Base-by-base conservation (phyloP, 352 stramenopile genomes). In the Phytophthora pisi region DNA sequence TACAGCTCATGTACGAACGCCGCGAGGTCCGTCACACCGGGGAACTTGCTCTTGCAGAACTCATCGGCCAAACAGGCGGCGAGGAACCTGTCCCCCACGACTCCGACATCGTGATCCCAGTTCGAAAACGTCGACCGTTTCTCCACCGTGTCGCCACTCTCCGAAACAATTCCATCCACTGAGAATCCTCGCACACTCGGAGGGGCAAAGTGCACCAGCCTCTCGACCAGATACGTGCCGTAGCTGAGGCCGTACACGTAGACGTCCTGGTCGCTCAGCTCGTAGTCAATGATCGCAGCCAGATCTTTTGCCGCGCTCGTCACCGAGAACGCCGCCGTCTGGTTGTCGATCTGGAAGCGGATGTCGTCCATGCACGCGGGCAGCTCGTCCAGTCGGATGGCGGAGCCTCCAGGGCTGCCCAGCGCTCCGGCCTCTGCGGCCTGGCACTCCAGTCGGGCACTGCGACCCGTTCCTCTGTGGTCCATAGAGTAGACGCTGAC, bases 161-260 rank as follows among this genome's bases (percentile, higher is more conserved):
- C 82, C 5, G 84, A 90, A 3, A 92, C 76, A 68, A 90, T 88
- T 23, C 84, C 84, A 61, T 92, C 84, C 20, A 92, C 65, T 1
- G 77, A 67, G 45, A 88, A 91, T 1, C 77, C 82, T 23, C 72
- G 79, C 28, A 90, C 67, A 31, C 66, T 71, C 4, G 64, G n/a
- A 4, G 81, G 78, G 1, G 78, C 64, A 26, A 90, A 75, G 54
- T 90, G 81, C 52, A 90, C 77, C 24, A 90, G 70, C 23, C 81
- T 77, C 69, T 90, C 81, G 5, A 87, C 78, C 15, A 90, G 64
- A 65, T 91, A 91, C 42, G 84, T 91, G 70, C 84, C 84, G 66
- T 92, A 92, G 67, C 84, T 92, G 11, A 92, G 76, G 2, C 84
- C 84, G 58, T 92, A 92, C n/a, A 92, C 76, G 56, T 61, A 87